Conservation (phyloP, 805 yeast genomes). For the Teunomyces lycoperdinae region DNA sequence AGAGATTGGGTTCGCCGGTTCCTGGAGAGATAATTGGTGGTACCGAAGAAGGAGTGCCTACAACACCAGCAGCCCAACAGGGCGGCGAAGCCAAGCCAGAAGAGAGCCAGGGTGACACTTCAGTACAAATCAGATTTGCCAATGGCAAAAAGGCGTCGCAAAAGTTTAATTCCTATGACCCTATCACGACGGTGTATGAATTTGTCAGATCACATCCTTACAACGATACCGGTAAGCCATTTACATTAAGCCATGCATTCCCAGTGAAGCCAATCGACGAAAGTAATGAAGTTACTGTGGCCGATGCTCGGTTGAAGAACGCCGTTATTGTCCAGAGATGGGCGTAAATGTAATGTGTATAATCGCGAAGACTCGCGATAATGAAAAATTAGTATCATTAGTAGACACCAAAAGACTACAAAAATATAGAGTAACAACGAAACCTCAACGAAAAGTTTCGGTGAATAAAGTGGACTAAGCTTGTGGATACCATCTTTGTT, state of each 20-base stretch:
- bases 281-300: conserved; percentile 48
- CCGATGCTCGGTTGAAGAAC: conserved; percentile 72
- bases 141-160: conserved; percentile 70
- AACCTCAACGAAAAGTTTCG: too few relatives aligned
- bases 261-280: conserved; percentile 75
- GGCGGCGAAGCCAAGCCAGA: conserved; percentile 4
- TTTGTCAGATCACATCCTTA: conserved; percentile 51
- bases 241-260: conserved; percentile 72
- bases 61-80: conserved; percentile 12
- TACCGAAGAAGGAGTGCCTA: conserved; percentile 7
- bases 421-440: too few relatives aligned
- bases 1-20: conserved; percentile 84
- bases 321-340: conserved; percentile 92
- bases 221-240: conserved; percentile 50
- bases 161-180: conserved; percentile 61
- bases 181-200: conserved; percentile 65
- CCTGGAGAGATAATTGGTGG: conserved; percentile 56
- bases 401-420: not conserved
- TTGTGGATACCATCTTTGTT: too few relatives aligned
- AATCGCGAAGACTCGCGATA: not conserved
- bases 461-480: too few relatives aligned
- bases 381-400: not conserved
- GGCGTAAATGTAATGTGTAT: conserved; percentile 25
- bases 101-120: conserved; percentile 57
- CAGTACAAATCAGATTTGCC: conserved; percentile 80